phyloP scores from a whole-genome alignment of 257 asterid genomes.

The Sherardia arvensis region DNA sequence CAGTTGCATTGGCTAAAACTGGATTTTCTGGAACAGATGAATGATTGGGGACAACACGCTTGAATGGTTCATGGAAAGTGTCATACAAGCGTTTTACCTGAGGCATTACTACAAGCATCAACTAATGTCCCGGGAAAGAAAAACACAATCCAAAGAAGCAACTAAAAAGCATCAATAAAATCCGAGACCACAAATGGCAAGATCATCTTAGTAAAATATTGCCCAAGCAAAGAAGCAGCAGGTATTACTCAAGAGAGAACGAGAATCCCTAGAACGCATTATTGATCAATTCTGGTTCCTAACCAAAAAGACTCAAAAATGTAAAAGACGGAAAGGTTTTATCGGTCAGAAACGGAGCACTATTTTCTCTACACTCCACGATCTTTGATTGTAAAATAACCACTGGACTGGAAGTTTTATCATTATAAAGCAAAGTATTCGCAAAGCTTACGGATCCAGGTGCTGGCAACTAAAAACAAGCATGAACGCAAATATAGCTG shows the following conservation, averaged over 20 bases:
- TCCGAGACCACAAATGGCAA: background rate
- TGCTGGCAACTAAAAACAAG: background rate
- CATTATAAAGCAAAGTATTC: too few relatives aligned
- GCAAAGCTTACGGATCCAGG: background rate
- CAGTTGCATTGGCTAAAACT: conserved; percentile 20
- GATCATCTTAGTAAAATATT: background rate
- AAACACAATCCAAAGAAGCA: background rate
- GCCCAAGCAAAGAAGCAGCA: background rate
- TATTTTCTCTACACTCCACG: background rate
- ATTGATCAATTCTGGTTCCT: background rate
- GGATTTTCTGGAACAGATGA: conserved; percentile 29
- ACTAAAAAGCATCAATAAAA: background rate
- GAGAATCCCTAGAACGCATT: background rate
- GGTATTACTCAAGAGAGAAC: background rate
- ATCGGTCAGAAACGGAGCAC: background rate
- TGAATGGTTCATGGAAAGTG: conserved; percentile 91
- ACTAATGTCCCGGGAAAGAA: background rate
- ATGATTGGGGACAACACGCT: conserved; percentile 49
- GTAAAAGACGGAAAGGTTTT: background rate
- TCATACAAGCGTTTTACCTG: conserved; percentile 87
- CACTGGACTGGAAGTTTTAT: background rate
- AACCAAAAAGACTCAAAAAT: background rate
- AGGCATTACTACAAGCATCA: conserved; percentile 4
- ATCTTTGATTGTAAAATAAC: background rate
- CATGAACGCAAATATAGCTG: background rate